These are phyloP conservation scores for Paraphoma sp. DNA, from an alignment of 2,329 filamentous ascomycete species.

Conservation along the genomic window DNA sequence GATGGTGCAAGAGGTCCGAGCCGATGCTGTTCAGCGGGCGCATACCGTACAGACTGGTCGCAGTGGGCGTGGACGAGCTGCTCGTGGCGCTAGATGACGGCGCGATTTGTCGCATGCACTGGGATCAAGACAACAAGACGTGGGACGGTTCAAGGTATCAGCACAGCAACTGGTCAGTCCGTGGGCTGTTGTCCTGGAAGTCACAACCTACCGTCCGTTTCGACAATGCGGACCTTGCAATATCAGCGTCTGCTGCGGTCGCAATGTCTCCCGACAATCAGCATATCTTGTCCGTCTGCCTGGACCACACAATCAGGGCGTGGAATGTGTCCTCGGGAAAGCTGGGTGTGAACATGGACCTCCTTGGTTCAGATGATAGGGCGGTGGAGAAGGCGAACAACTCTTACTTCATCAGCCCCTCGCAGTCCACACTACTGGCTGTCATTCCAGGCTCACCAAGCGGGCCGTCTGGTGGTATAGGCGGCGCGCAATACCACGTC, in stretches of 20 bases:
- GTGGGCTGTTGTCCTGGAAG: constrained; percentile 70
- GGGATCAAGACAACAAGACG: constrained; percentile 36
- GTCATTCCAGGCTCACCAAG: constrained; percentile 64
- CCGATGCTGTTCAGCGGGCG: constrained; percentile 80
- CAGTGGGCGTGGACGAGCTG: constrained; percentile 74
- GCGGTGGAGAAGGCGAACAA: constrained; percentile 70
- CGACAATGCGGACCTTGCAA: constrained; percentile 66
- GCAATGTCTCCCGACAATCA: constrained; percentile 55
- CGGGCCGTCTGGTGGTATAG: constrained; percentile 45
- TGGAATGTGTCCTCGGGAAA: constrained; percentile 89
- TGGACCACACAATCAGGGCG: constrained; percentile 87
- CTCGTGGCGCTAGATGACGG: constrained; percentile 84
- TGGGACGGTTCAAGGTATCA: constrained; percentile 80
- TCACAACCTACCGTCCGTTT: constrained; percentile 69
- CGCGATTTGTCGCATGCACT: constrained; percentile 69
- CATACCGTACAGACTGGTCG: constrained; percentile 79
- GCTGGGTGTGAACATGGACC: constrained; percentile 76
- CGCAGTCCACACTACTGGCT: constrained; percentile 77
- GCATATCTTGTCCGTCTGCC: constrained; percentile 77
- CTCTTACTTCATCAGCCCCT: constrained; percentile 79
- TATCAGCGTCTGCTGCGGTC: constrained; percentile 70
- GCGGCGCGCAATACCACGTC: constrained; percentile 64
- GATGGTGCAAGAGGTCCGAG: constrained; percentile 76
- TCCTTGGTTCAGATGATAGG: constrained; percentile 66
- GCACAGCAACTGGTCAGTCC: constrained; percentile 71